These are phyloP conservation scores for Neofusicoccum sp. DNA, from an alignment of 2,329 filamentous ascomycete species.

Conservation along the genomic window DNA sequence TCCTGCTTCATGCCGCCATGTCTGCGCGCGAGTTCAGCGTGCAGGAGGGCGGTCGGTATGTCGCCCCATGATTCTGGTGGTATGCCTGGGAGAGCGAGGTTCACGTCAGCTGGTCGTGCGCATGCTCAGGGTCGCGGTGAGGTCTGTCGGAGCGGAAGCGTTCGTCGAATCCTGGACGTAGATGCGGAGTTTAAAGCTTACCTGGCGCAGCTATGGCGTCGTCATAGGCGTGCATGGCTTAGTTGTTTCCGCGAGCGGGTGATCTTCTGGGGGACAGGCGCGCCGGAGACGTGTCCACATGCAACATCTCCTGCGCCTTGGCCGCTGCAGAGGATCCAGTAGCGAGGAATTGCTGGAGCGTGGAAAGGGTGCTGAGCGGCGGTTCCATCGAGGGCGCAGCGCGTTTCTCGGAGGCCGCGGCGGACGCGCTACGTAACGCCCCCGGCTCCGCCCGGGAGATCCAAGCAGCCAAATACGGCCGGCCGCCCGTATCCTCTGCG, in stretches of 20 bases:
- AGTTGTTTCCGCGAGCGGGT: neutral
- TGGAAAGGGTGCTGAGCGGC: neutral
- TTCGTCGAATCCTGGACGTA: neutral
- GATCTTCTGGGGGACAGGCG: neutral
- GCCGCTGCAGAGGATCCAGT: neutral
- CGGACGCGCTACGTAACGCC: constrained; percentile 7
- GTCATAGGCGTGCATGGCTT: constrained; percentile 15
- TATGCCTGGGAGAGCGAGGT: constrained; percentile 7
- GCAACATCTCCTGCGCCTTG: neutral
- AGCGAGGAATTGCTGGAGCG: neutral
- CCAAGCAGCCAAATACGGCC: neutral
- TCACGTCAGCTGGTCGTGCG: neutral
- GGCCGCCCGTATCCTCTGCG: neutral
- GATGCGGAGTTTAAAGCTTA: neutral
- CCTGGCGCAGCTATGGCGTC: constrained; percentile 10
- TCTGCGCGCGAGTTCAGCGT: constrained; percentile 46
- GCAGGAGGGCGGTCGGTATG: constrained; percentile 48
- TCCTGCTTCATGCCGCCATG: constrained; percentile 50
- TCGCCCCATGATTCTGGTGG: constrained; percentile 35
- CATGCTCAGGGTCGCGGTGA: neutral
- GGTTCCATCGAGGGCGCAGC: neutral
- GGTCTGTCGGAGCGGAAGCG: neutral
- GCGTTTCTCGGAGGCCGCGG: neutral
- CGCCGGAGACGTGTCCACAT: neutral
- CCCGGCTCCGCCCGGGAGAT: neutral